Conservation (phyloP, 306 rosid species). For the Acacia confusa region DNA sequence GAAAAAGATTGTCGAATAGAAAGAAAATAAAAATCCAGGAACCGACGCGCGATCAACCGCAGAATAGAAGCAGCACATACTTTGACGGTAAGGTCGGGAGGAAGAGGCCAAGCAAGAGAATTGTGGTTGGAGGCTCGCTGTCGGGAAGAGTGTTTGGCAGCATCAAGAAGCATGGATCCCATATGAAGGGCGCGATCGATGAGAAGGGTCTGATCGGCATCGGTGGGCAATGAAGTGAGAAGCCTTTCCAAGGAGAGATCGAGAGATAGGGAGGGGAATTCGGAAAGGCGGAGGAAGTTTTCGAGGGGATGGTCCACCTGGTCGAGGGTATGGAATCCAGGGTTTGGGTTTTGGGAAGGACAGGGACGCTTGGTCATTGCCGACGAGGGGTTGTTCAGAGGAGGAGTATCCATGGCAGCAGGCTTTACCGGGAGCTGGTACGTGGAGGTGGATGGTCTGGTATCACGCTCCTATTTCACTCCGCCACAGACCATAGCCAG, state of each 20-base stretch:
- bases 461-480: slow-evolving; percentile 10
- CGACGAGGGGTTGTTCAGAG: slow-evolving; percentile 46
- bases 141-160: slow-evolving; percentile 73
- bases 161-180: slow-evolving; percentile 77
- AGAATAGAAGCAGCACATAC: slow-evolving; percentile 26
- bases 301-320: slow-evolving; percentile 53
- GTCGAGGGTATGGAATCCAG: slow-evolving; percentile 43
- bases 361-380: slow-evolving; percentile 95
- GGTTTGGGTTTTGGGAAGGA: slow-evolving; percentile 79
- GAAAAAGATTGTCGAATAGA: not conserved
- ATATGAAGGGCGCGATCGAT: slow-evolving; percentile 81
- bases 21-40: not conserved
- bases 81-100: slow-evolving; percentile 93
- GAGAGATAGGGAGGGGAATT: slow-evolving; percentile 58
- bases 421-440: slow-evolving; percentile 32
- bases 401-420: slow-evolving; percentile 57
- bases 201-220: slow-evolving; percentile 63
- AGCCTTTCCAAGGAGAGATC: slow-evolving; percentile 79
- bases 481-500: not conserved
- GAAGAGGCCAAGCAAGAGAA: slow-evolving; percentile 77
- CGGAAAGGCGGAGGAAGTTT: slow-evolving; percentile 61
- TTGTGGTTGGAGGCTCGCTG: slow-evolving; percentile 85
- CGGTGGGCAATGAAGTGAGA: slow-evolving; percentile 60
- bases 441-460: slow-evolving; percentile 36
- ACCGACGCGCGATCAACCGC: not conserved